phyloP scores from a whole-genome alignment of 208 protist genomes.

The Trypanosoma caninum region DNA sequence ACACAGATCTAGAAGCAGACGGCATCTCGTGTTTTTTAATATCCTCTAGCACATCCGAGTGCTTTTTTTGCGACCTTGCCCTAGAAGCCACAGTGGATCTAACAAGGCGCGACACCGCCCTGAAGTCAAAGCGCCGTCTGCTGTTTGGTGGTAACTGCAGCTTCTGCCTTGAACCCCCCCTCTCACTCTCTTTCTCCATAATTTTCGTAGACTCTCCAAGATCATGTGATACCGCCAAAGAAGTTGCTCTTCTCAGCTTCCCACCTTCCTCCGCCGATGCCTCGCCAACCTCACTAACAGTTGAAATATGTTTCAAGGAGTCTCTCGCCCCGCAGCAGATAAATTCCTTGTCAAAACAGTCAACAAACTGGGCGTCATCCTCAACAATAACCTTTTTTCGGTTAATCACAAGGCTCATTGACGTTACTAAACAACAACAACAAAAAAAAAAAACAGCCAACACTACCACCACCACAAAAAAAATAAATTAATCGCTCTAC shows the following conservation, averaged over 20 bases:
- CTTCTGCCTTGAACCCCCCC: background rate
- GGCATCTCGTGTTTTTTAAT: conserved; percentile 25
- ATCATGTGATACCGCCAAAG: too few species aligned
- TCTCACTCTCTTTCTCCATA: background rate
- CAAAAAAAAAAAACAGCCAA: background rate
- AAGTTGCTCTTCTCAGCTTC: too few species aligned
- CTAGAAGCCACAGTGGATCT: conserved; percentile 28
- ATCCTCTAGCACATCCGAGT: conserved; percentile 37
- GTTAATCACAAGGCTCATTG: conserved; percentile 56
- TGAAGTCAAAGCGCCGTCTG: conserved; percentile 26
- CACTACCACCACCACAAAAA: background rate
- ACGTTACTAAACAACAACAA: background rate
- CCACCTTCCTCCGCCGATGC: background rate
- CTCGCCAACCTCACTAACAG: too few species aligned
- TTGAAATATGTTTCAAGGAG: conserved; percentile 13
- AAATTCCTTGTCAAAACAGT: background rate
- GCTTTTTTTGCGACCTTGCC: conserved; percentile 49
- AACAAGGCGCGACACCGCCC: conserved; percentile 37
- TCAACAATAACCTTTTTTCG: conserved; percentile 33
- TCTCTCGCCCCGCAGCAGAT: conserved; percentile 24
- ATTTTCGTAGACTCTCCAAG: too few species aligned
- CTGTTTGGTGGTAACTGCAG: background rate
- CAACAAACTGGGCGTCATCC: background rate
- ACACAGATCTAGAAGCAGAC: conserved; percentile 4
- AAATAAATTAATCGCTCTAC: conserved; percentile 23